phyloP scores from a whole-genome alignment of 2,329 filamentous ascomycete species.

The Nothophoma quercina region DNA sequence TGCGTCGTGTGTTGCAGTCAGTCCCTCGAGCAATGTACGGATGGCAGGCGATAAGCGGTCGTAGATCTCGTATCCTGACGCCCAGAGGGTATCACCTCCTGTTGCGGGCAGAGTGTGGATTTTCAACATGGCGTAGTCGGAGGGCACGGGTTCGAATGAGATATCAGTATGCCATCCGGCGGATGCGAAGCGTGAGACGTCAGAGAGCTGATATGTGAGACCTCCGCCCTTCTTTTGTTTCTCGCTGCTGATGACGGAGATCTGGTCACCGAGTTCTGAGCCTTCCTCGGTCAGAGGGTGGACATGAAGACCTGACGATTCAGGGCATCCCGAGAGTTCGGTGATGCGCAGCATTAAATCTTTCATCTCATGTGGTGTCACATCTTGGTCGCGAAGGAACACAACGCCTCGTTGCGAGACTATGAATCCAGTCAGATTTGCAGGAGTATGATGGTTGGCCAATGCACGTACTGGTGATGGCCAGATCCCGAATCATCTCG shows the following conservation, averaged over 20 bases:
- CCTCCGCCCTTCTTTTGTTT: constrained; percentile 42
- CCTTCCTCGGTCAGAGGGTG: constrained; percentile 56
- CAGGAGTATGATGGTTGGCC: neutral
- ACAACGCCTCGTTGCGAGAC: constrained; percentile 75
- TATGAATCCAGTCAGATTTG: constrained; percentile 36
- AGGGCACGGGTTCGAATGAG: constrained; percentile 51
- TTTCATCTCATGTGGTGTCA: constrained; percentile 68
- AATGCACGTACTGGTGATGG: constrained; percentile 65
- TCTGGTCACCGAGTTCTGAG: constrained; percentile 50
- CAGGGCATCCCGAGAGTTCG: constrained; percentile 59
- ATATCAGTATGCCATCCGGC: constrained; percentile 63
- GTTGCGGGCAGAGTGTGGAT: constrained; percentile 45
- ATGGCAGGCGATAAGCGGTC: constrained; percentile 59
- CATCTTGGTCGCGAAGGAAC: constrained; percentile 70
- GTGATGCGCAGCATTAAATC: constrained; percentile 68
- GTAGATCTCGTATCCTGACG: constrained; percentile 56
- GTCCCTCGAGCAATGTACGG: constrained; percentile 56
- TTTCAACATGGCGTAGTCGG: constrained; percentile 51
- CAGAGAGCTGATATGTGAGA: constrained; percentile 54
- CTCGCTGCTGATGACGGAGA: constrained; percentile 50
- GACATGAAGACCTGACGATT: constrained; percentile 37
- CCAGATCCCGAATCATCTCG: constrained; percentile 50
- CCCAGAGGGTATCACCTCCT: constrained; percentile 49
- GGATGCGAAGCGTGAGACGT: constrained; percentile 49
- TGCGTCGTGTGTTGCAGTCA: constrained; percentile 56